Evolutionary conservation across 306 rosid genomes (phyloP).

Genomic region (Medicago arabica): DNA sequence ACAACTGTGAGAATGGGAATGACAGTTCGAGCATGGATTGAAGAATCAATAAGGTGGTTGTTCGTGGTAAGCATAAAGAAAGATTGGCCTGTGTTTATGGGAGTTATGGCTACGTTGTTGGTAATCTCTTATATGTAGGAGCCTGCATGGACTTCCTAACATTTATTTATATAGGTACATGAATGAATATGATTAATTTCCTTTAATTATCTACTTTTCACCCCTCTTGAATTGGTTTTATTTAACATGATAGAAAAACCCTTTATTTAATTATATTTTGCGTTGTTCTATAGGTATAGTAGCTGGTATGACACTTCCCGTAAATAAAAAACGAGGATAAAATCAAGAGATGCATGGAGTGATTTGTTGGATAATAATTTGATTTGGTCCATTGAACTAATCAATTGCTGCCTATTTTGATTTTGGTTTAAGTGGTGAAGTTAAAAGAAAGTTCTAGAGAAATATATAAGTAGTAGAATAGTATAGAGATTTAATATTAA

Average conservation of each 20-base stretch:
- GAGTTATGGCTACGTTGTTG: slow-evolving; percentile 48
- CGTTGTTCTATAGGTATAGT: slow-evolving; percentile 46
- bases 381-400: too few species aligned
- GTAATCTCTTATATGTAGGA: slow-evolving; percentile 55
- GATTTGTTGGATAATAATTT: slow-evolving; percentile 11
- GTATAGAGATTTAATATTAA: too few species aligned
- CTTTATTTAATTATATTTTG: neutral
- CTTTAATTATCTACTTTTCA: neutral
- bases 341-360: slow-evolving; percentile 47
- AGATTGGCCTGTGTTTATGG: slow-evolving; percentile 51
- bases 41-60: slow-evolving; percentile 55
- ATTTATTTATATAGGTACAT: slow-evolving; percentile 58
- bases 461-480: too few species aligned
- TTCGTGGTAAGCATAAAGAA: slow-evolving; percentile 49
- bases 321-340: slow-evolving; percentile 53
- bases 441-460: too few species aligned
- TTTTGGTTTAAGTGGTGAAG: too few species aligned
- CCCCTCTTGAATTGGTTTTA: neutral
- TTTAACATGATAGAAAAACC: too few species aligned
- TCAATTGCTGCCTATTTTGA: too few species aligned
- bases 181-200: neutral
- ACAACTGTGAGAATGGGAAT: slow-evolving; percentile 40
- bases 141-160: slow-evolving; percentile 51
- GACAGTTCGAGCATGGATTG: slow-evolving; percentile 42
- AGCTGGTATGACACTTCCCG: slow-evolving; percentile 55